phyloP scores from a whole-genome alignment of 345 rosid species.

The Luvunga scandens region DNA sequence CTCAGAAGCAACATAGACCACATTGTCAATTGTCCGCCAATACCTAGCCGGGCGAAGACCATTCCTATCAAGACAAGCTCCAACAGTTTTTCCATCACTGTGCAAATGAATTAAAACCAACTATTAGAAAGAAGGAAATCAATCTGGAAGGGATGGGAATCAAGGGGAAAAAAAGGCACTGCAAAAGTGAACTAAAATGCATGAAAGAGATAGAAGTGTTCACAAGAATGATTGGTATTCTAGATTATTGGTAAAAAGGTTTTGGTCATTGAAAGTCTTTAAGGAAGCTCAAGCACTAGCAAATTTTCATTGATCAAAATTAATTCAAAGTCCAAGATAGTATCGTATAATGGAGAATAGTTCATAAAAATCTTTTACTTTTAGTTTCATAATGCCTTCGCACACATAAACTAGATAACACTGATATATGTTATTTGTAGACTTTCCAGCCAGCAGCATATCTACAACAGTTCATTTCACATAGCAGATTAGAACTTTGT shows the following conservation, averaged over 20 bases:
- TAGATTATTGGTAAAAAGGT: not conserved
- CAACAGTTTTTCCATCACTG: conserved; percentile 99
- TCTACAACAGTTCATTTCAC: not conserved
- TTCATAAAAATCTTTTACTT: not conserved
- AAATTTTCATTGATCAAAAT: not conserved
- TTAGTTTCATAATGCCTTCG: not conserved
- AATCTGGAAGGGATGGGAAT: conserved; percentile 23
- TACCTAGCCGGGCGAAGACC: conserved; percentile 99
- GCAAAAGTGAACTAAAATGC: not conserved
- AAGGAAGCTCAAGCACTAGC: not conserved
- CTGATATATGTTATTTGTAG: not conserved
- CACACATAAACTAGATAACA: not conserved
- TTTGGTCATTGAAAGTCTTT: not conserved
- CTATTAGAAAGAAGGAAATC: conserved; percentile 28
- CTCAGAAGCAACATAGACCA: conserved; percentile 99
- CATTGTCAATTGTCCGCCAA: conserved; percentile 90
- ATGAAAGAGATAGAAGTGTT: not conserved
- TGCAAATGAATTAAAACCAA: conserved; percentile 38
- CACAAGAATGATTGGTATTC: not conserved
- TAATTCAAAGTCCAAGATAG: not conserved
- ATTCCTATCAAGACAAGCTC: conserved; percentile 96
- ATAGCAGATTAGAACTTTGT: not conserved
- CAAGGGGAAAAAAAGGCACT: not conserved
- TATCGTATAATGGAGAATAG: not conserved
- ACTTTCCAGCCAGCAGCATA: not conserved